Evolutionary conservation across 2,329 filamentous ascomycete genomes (phyloP), one percentile per base, ranked within the genome.

Genomic region (Fusarium cicatricum): DNA sequence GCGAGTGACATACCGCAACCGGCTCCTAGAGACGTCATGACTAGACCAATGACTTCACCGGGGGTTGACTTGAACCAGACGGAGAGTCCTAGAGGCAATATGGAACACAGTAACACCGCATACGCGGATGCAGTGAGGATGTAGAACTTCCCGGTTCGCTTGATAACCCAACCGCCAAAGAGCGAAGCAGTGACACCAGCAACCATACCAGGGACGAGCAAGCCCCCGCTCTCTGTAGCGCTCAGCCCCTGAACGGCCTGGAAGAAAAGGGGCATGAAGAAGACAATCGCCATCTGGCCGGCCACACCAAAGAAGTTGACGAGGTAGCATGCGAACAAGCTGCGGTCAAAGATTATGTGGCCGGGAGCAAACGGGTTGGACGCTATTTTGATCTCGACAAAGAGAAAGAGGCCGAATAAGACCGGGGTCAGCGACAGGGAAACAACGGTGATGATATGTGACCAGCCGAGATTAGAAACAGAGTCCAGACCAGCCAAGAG

Each of bases 261-360:
- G 74, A 90, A 91, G 74, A 89, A 91, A 2, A 94, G 78, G 1
- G 90, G 89, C n/a, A 91, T 77, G 74, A 90, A 91, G 77, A 91
- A 94, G 4, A 90, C 62, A 1, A 82, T 75, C 0, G 84, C 82
- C 68, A 79, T 75, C 56, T 80, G 75, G 12, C 83, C 86, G 1
- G 80, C 85, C 47, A 89, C 83, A 45, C 83, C 80, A 72, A 91
- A 92, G 75, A 92, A 90, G 71, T 92, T 92, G 71, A 85, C 85
- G 1, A 86, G 73, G 65, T 89, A 92, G 70, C 84, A 85, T 3
- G 89, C 85, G 43, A 91, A 80, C 23, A 93, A 79, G 7, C 82
- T 82, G 7, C 81, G 79, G 68, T 89, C 82, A 67, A 91, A 86
- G 60, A 93, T 88, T 64, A 93, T 84, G 65, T 86, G 88, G 10